Evolutionary conservation across 163 green algal species (phyloP), one percentile per base, ranked within the genome.

Genomic region (Chloromonas sp.): DNA sequence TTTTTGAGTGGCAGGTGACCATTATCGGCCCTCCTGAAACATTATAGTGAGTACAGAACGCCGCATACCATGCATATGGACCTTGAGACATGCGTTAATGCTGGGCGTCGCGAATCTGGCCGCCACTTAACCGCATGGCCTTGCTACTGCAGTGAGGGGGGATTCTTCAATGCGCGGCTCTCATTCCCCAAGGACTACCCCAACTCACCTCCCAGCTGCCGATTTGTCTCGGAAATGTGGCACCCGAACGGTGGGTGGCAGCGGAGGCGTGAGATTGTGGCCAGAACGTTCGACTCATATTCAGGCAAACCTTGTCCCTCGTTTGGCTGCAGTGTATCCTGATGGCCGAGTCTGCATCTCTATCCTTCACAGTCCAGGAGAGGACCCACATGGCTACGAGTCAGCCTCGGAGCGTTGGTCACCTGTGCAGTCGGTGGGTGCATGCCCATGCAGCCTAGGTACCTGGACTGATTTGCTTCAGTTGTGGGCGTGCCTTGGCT

Each of bases 161-260:
- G 97, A 36, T 99, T 99, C 91, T 99, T 99, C 91, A 98, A 98
- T 84, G 96, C 96, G 0, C 86, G 96, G 1, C 92, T 99, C 83
- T 95, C 91, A 58, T 99, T 99, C 87, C 97, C 97, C 1, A 94
- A 94, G 81, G 98, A 99, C 93, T 99, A 99, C 87, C 97, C 97
- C 13, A 97, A 99, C 86, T 96, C 88, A 3, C 97, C 97, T 36
- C 97, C 97, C 14, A 93, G 91, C 0, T 98, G 97, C 88, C 92
- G 94, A 1, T 99, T 99, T 91, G 98, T 93, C 0, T 98, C 95
- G 80, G 97, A 99, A 61, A 99, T 99, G 96, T 99, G 97, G 97
- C 96, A 99, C 86, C 97, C 96, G n/a, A 99, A 99, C 85, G 95
- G 95, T 98, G 82, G 85, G 93, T 81, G 11, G 14, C 71, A 76